These are phyloP conservation scores for Suillus occidentalis DNA, from an alignment of 768 basidiomycete species.

Conservation along the genomic window DNA sequence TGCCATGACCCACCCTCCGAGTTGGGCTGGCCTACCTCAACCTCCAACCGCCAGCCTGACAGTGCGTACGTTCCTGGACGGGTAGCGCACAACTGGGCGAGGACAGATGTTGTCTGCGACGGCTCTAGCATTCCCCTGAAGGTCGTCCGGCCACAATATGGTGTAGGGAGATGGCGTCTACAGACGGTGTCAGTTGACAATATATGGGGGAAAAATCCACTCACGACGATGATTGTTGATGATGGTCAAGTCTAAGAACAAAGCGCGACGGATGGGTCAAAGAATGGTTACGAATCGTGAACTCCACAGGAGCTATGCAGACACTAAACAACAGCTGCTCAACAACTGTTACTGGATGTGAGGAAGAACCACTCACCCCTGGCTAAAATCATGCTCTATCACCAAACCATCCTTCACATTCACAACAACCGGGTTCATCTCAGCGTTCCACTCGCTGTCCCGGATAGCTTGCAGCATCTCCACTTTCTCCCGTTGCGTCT, in stretches of 20 bases:
- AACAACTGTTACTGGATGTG: not conserved
- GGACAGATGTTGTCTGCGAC: conserved; percentile 41
- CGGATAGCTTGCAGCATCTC: conserved; percentile 68
- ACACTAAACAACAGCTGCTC: conserved; percentile 42
- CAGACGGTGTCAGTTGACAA: conserved; percentile 11
- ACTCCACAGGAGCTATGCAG: conserved; percentile 50
- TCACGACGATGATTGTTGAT: conserved; percentile 20
- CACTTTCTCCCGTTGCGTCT: conserved; percentile 74
- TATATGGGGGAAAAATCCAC: conserved; percentile 9
- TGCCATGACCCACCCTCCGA: conserved; percentile 27
- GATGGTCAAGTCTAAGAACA: conserved; percentile 46
- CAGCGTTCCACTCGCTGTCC: conserved; percentile 71
- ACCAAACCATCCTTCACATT: conserved; percentile 43
- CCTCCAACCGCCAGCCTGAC: conserved; percentile 69
- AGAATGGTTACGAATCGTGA: conserved; percentile 74
- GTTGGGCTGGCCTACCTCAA: conserved; percentile 50
- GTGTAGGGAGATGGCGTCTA: conserved; percentile 49
- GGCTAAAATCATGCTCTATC: conserved; percentile 62
- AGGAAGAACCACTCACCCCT: conserved; percentile 53
- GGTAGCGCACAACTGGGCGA: conserved; percentile 56
- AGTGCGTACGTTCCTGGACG: conserved; percentile 66
- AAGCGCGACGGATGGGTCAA: conserved; percentile 59
- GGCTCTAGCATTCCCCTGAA: conserved; percentile 62
- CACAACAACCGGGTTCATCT: conserved; percentile 73
- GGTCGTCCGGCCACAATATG: conserved; percentile 66